Percentiles rank a stretch among this genome's conserved stretches.
phyloP scores from a whole-genome alignment of 2,329 filamentous ascomycete species.

The Metarhizium robertsii region DNA sequence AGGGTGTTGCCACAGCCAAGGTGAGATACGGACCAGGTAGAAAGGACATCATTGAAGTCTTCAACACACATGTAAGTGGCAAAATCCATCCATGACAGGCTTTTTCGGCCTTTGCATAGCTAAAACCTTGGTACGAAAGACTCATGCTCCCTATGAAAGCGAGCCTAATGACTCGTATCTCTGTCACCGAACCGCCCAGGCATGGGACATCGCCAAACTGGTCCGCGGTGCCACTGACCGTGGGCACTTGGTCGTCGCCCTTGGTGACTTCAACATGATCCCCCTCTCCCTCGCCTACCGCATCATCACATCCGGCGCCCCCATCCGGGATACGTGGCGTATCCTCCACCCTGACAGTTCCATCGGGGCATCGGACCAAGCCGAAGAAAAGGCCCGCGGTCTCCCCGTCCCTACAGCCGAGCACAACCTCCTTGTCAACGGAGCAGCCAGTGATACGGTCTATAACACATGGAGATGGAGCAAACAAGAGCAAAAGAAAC shows the following conservation, averaged over 20 bases:
- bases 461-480: constrained; percentile 94
- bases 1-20: constrained; percentile 78
- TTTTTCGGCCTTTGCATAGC: neutral
- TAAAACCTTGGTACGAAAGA: constrained; percentile 19
- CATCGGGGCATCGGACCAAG: constrained; percentile 61
- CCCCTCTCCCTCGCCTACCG: constrained; percentile 76
- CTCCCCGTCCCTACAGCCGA: constrained; percentile 64
- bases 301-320: constrained; percentile 68
- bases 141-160: constrained; percentile 77
- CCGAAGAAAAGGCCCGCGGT: constrained; percentile 55
- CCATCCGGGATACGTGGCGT: constrained; percentile 77
- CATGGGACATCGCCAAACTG: constrained; percentile 89
- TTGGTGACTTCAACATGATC: constrained; percentile 97
- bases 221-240: constrained; percentile 72
- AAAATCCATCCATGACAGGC: neutral
- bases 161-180: constrained; percentile 77
- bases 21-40: constrained; percentile 59
- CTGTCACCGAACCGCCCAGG: constrained; percentile 83
- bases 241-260: constrained; percentile 72
- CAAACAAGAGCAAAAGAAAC: constrained; percentile 55
- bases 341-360: constrained; percentile 76
- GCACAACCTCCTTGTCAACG: constrained; percentile 72
- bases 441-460: constrained; percentile 75
- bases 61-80: constrained; percentile 70
- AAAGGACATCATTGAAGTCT: constrained; percentile 72